Evolutionary conservation across 2,329 filamentous ascomycete genomes (phyloP).

Genomic region (Botrytis porri): DNA sequence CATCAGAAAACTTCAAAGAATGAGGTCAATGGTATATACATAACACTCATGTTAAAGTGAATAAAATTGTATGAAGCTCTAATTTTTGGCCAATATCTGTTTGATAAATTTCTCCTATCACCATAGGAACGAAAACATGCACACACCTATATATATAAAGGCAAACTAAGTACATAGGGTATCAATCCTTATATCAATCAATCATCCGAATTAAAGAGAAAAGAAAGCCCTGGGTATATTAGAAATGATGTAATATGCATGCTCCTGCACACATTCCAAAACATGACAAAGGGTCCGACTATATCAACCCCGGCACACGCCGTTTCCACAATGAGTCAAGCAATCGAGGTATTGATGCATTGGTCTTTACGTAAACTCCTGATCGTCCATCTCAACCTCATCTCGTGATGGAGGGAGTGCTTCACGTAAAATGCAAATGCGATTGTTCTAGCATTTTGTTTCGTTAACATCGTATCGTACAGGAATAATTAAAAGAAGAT

Average conservation of each 20-base stretch:
- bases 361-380: not conserved
- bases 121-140: not conserved
- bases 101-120: not conserved
- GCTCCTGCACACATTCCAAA: not conserved
- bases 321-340: not conserved
- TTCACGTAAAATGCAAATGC: conserved; percentile 12
- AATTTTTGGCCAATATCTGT: not conserved
- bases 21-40: not conserved
- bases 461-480: conserved; percentile 17
- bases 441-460: not conserved
- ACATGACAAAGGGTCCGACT: not conserved
- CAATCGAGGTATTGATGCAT: not conserved
- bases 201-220: not conserved
- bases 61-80: not conserved
- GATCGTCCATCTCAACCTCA: not conserved
- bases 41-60: not conserved
- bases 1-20: not conserved
- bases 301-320: not conserved
- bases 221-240: conserved; percentile 15
- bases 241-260: conserved; percentile 10
- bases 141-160: not conserved
- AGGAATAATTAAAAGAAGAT: conserved; percentile 7
- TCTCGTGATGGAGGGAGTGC: not conserved
- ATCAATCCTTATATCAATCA: not conserved
- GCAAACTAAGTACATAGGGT: not conserved